Evolutionary conservation across 768 basidiomycete genomes (phyloP).

Genomic region (Coprinopsis sp.): DNA sequence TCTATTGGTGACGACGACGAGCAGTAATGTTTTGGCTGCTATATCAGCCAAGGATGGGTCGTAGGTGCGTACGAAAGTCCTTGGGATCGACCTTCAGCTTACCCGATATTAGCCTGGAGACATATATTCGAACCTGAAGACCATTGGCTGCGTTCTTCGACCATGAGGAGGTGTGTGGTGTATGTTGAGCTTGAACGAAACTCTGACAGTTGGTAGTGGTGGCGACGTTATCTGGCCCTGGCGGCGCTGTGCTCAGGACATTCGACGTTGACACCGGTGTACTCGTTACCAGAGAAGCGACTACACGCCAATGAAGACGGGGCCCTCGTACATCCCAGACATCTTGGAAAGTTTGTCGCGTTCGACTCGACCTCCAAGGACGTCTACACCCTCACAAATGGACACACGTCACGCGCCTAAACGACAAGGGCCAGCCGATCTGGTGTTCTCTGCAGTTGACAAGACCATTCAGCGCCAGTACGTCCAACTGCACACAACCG

Average conservation of each 20-base stretch:
- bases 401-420: slow-evolving; percentile 52
- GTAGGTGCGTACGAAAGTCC: slow-evolving; percentile 48
- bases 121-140: slow-evolving; percentile 71
- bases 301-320: slow-evolving; percentile 46
- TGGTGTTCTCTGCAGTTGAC: slow-evolving; percentile 72
- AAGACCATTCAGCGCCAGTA: slow-evolving; percentile 57
- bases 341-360: slow-evolving; percentile 51
- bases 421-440: slow-evolving; percentile 49
- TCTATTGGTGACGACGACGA: slow-evolving; percentile 61
- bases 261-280: slow-evolving; percentile 63
- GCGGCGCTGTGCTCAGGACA: slow-evolving; percentile 61
- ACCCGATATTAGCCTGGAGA: slow-evolving; percentile 62
- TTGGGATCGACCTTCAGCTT: slow-evolving; percentile 5
- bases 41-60: slow-evolving; percentile 63
- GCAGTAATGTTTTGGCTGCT: slow-evolving; percentile 74
- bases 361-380: slow-evolving; percentile 30
- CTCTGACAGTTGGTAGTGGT: slow-evolving; percentile 41
- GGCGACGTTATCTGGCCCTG: slow-evolving; percentile 70
- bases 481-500: slow-evolving; percentile 54
- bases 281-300: slow-evolving; percentile 58
- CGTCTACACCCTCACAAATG: slow-evolving; percentile 57
- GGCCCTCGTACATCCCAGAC: slow-evolving; percentile 44
- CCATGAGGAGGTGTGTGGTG: slow-evolving; percentile 49
- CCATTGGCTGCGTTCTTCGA: slow-evolving; percentile 58
- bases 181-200: not conserved